These are phyloP conservation scores for Xerocomellus intermedius DNA, from an alignment of 768 basidiomycete species.

Conservation along the genomic window DNA sequence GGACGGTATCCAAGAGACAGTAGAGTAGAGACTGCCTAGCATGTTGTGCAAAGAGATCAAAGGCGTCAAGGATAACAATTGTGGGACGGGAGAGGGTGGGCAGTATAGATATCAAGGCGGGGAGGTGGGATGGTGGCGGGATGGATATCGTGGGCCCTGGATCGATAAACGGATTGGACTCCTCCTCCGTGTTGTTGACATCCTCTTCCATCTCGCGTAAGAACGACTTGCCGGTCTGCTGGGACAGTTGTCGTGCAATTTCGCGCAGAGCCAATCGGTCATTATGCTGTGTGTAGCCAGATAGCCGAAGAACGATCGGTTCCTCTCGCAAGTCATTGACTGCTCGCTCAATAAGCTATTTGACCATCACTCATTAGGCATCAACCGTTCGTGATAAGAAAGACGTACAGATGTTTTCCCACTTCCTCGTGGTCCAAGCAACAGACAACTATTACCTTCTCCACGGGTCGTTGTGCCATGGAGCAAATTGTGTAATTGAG, in stretches of 20 bases:
- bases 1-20: slow-evolving; percentile 92
- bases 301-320: slow-evolving; percentile 77
- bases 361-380: slow-evolving; percentile 1
- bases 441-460: slow-evolving; percentile 91
- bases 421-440: slow-evolving; percentile 81
- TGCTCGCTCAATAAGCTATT: slow-evolving; percentile 60
- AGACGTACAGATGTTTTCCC: slow-evolving; percentile 73
- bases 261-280: slow-evolving; percentile 92
- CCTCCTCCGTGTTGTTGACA: slow-evolving; percentile 35
- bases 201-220: slow-evolving; percentile 36
- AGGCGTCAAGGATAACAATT: slow-evolving; percentile 83
- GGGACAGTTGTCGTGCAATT: slow-evolving; percentile 79
- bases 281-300: slow-evolving; percentile 80
- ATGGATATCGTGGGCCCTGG: slow-evolving; percentile 36
- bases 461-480: slow-evolving; percentile 72
- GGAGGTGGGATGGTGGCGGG: slow-evolving; percentile 68
- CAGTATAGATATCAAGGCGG: slow-evolving; percentile 70
- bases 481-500: slow-evolving; percentile 63
- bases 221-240: slow-evolving; percentile 68
- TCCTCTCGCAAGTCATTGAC: slow-evolving; percentile 44
- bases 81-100: slow-evolving; percentile 80
- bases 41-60: slow-evolving; percentile 91
- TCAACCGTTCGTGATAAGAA: not conserved
- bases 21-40: slow-evolving; percentile 92
- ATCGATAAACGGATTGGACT: slow-evolving; percentile 54